Percentiles rank a stretch among this genome's conserved stretches.
Evolutionary conservation across 2,329 filamentous ascomycete genomes (phyloP).

Genomic region (Xylariaceae sp.): DNA sequence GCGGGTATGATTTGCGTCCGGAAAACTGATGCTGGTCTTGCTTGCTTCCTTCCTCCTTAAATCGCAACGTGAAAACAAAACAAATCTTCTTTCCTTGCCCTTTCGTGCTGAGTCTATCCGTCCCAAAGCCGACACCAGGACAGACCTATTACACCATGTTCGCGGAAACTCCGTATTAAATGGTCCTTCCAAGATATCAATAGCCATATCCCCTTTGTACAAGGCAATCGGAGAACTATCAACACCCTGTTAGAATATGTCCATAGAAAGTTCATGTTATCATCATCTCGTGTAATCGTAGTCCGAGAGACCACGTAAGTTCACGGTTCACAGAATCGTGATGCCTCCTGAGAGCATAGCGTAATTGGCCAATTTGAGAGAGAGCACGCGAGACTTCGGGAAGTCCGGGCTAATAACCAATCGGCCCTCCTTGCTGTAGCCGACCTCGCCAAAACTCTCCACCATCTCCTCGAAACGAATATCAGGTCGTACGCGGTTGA

Average conservation of each 20-base stretch:
- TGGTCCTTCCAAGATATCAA: not conserved
- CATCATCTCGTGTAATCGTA: not conserved
- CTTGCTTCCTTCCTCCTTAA: conserved; percentile 12
- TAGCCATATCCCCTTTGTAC: not conserved
- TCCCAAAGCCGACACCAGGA: not conserved
- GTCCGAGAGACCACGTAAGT: not conserved
- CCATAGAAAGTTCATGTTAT: not conserved
- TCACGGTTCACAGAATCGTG: conserved; percentile 35
- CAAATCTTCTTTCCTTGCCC: not conserved
- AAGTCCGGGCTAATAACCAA: conserved; percentile 60
- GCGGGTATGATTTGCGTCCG: conserved; percentile 34
- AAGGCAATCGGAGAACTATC: not conserved
- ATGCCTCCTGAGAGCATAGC: conserved; percentile 50
- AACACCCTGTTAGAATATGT: conserved; percentile 2
- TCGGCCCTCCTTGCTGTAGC: conserved; percentile 61
- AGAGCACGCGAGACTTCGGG: conserved; percentile 54
- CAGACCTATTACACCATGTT: conserved; percentile 3
- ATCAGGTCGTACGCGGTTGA: conserved; percentile 60
- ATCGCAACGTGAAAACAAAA: conserved; percentile 7
- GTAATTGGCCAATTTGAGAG: conserved; percentile 61
- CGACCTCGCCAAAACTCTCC: conserved; percentile 64
- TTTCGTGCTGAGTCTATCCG: conserved; percentile 5
- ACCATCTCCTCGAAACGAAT: conserved; percentile 63
- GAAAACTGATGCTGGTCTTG: conserved; percentile 20
- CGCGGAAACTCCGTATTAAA: conserved; percentile 9